Base-by-base conservation (phyloP, 2,329 filamentous ascomycete species). In the Ophiocordyceps robertsii region DNA sequence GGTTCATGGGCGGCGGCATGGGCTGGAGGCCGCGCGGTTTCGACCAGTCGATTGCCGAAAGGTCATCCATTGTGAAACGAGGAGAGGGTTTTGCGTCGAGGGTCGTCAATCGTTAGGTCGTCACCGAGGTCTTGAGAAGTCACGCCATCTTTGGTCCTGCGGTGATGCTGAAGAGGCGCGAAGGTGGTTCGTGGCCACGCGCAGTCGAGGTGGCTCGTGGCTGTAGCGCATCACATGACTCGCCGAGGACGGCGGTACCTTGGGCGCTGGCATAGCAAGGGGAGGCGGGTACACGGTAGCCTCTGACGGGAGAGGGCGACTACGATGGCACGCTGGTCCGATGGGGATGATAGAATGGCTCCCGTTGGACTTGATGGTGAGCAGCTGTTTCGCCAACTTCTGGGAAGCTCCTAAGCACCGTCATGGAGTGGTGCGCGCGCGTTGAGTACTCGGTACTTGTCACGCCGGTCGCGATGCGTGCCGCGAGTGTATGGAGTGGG, bases 11-110 rank as follows among this genome's bases (percentile, higher is more conserved):
- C 39, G 67, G 62, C 45, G 62, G 58, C 42, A 59, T 62, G 40
- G 57, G 49, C 46, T 59, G 59, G 37, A 47, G 48, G 38, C 49
- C 51, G 17, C 51, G 46, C 37, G 62, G 52, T 57, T 72, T 69
- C 47, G 60, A 73, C 75, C 75, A 81, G 60, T 73, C 72, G 51
- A 80, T 65, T 49, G 72, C 69, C 39, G 72, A 69, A 39, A 80
- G 70, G 60, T 81, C 75, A 51, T 80, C 73, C 77, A 81, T 81
- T 44, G 55, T 64, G 33, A n/a, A 36, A 19, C 16, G 44, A 46
- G 45, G 29, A 29, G 38, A 49, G 43, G 38, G 49, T 40, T 43
- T 43, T 44, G 45, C 51, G 51, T 49, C 43, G 47, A n/a, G 42
- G 46, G 44, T 49, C 44, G 44, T 53, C 46, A 49, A 44, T 51